phyloP scores from a whole-genome alignment of 768 basidiomycete genomes.

The Tubosaeta sp. region DNA sequence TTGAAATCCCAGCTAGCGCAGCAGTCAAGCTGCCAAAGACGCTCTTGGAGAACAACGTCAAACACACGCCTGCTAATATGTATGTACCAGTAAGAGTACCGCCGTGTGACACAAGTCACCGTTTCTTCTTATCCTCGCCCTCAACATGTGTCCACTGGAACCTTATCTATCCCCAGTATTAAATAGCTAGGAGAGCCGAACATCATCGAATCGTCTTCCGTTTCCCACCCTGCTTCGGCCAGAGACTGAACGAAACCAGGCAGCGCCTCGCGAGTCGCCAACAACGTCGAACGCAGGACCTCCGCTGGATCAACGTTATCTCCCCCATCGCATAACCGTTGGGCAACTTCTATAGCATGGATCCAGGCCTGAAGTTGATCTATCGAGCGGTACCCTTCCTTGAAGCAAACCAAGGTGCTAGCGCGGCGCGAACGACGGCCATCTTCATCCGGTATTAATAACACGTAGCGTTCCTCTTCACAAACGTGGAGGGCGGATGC shows the following conservation, averaged over 20 bases:
- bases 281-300: constrained; percentile 10
- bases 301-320: constrained; percentile 1
- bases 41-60: too few relatives aligned
- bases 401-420: constrained; percentile 45
- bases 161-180: constrained; percentile 14
- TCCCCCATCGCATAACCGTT: not conserved
- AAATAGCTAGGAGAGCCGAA: constrained; percentile 24
- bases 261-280: constrained; percentile 8
- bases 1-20: too few relatives aligned
- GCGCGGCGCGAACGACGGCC: not conserved
- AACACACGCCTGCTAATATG: not conserved
- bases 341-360: constrained; percentile 20
- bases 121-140: constrained; percentile 14
- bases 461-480: constrained; percentile 43
- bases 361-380: constrained; percentile 60
- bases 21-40: too few relatives aligned
- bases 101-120: constrained; percentile 8
- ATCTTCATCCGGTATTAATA: constrained; percentile 40
- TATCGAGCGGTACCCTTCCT: constrained; percentile 40
- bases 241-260: constrained; percentile 20
- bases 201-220: constrained; percentile 29
- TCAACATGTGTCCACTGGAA: not conserved
- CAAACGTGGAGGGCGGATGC: constrained; percentile 37
- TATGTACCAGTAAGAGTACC: not conserved
- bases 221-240: constrained; percentile 36